Percentiles rank a stretch among this genome's conserved stretches.
phyloP scores from a whole-genome alignment of 1,139 yeast species.

The Yamadazyma dendronema region DNA sequence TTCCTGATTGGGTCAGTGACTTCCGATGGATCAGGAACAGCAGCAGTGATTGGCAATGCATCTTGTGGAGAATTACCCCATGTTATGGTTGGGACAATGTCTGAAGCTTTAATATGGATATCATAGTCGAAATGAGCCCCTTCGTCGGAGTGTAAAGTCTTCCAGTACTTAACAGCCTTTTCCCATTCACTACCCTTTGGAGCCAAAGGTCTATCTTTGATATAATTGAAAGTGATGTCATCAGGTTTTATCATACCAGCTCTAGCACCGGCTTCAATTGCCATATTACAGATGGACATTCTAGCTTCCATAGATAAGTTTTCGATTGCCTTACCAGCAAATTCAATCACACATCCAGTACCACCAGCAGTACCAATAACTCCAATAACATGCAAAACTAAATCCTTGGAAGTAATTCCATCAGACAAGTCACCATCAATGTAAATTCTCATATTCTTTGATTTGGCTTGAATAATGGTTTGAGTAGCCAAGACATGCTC shows the following conservation, averaged over 20 bases:
- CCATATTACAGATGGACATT: constrained; percentile 99
- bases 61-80: constrained; percentile 99
- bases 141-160: constrained; percentile 77
- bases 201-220: constrained; percentile 91
- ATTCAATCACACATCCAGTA: constrained; percentile 94
- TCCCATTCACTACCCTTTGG: constrained; percentile 95
- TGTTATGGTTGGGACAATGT: constrained; percentile 91
- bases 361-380: constrained; percentile 99
- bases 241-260: constrained; percentile 99
- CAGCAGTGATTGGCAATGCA: constrained; percentile 88
- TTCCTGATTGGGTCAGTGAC: constrained; percentile 72
- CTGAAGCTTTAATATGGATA: constrained; percentile 75
- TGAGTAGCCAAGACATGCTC: constrained; percentile 98
- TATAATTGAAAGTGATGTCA: constrained; percentile 74
- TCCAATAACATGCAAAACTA: constrained; percentile 91
- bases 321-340: constrained; percentile 93
- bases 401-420: constrained; percentile 94
- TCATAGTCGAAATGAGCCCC: constrained; percentile 89
- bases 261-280: constrained; percentile 98
- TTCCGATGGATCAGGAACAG: constrained; percentile 83
- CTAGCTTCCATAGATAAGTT: constrained; percentile 95
- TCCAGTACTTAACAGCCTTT: constrained; percentile 90
- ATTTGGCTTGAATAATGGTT: constrained; percentile 89
- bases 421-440: constrained; percentile 80
- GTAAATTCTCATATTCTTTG: constrained; percentile 89